Percentiles rank a stretch among this genome's conserved stretches.
These are phyloP conservation scores for Cladosporium sp. DNA, from an alignment of 2,329 filamentous ascomycete species.

Conservation along the genomic window DNA sequence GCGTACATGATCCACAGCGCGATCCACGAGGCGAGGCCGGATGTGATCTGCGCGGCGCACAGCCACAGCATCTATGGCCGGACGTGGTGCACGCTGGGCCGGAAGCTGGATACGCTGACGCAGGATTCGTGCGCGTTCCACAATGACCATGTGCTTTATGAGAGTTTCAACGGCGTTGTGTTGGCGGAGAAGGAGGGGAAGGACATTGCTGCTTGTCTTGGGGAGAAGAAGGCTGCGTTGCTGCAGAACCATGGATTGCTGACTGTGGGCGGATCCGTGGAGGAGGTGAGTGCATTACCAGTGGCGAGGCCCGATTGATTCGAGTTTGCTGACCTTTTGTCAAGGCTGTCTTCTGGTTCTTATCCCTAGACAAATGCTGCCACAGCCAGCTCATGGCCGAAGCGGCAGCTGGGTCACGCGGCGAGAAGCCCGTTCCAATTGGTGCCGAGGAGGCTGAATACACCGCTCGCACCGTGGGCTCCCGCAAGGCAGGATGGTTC, in stretches of 20 bases:
- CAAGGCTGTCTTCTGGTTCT: slow-evolving; percentile 36
- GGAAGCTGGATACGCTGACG: slow-evolving; percentile 39
- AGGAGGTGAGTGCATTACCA: slow-evolving; percentile 25
- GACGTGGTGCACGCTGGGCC: slow-evolving; percentile 38
- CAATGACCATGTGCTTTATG: slow-evolving; percentile 36
- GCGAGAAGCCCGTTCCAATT: slow-evolving; percentile 60
- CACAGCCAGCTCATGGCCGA: slow-evolving; percentile 46
- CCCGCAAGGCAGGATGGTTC: slow-evolving; percentile 59
- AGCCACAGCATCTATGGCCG: slow-evolving; percentile 40
- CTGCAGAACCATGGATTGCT: slow-evolving; percentile 42
- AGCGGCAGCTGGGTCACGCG: slow-evolving; percentile 55
- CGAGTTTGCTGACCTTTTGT: too few species aligned
- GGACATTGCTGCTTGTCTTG: slow-evolving; percentile 36
- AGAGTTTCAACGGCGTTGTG: slow-evolving; percentile 43
- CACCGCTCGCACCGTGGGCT: slow-evolving; percentile 61
- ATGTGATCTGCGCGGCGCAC: slow-evolving; percentile 41
- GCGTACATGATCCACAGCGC: slow-evolving; percentile 43
- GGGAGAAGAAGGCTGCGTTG: slow-evolving; percentile 37
- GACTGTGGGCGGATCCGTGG: slow-evolving; percentile 37
- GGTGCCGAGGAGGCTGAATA: slow-evolving; percentile 60
- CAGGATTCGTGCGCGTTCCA: slow-evolving; percentile 41
- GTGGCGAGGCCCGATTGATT: neutral
- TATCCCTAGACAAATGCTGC: slow-evolving; percentile 37
- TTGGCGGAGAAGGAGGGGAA: slow-evolving; percentile 40
- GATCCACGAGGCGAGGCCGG: slow-evolving; percentile 37